Base-by-base conservation (phyloP, 352 stramenopile species). In the Pythium rishiriense region DNA sequence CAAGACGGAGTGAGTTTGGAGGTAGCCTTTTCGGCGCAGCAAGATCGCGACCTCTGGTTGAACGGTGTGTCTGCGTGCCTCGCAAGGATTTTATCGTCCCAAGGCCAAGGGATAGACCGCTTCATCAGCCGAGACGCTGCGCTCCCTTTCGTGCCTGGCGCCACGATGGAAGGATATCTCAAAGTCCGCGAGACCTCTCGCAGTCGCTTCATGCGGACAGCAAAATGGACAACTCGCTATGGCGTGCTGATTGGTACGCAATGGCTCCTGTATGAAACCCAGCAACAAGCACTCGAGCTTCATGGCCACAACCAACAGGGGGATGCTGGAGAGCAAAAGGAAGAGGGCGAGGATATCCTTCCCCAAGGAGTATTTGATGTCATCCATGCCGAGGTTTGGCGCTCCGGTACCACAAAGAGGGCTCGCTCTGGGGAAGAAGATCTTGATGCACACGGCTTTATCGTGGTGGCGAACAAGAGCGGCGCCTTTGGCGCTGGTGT, bases 81-180 rank as follows among this genome's bases (percentile, higher is more conserved):
- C 7, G n/a, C 31, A 10, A 39, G 56, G 2, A 25, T 35, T 1
- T 49, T 37, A 10, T 22, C 28, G 1, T 24, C 22, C 2, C 39
- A 55, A 28, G 37, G 22, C 9, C 37, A 28, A 7, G 31, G 21
- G 5, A 26, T 19, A 41, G 60, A 2, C 41, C 73, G 26, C 42
- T 66, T 61, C 14, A 56, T 62, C 8, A 68, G 42, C 19, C 74
- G 85, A 3, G 79, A 93, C 29, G 46, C 75, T 0, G 70, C 79
- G 7, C 68, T 93, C 28, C 73, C 78, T 8, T 90, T 82, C 56
- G 79, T 91, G 9, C 50, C 73, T 19, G 81, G 82, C 7, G 82
- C 84, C 0, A 43, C 71, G 0, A 93, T 93, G 82, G 84, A 93
- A 64, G 82, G 85, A 0, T 91, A 87, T 48, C 54, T 93, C 19